Evolutionary conservation across 163 green algal species (phyloP).

Genomic region (Volvox carteri): DNA sequence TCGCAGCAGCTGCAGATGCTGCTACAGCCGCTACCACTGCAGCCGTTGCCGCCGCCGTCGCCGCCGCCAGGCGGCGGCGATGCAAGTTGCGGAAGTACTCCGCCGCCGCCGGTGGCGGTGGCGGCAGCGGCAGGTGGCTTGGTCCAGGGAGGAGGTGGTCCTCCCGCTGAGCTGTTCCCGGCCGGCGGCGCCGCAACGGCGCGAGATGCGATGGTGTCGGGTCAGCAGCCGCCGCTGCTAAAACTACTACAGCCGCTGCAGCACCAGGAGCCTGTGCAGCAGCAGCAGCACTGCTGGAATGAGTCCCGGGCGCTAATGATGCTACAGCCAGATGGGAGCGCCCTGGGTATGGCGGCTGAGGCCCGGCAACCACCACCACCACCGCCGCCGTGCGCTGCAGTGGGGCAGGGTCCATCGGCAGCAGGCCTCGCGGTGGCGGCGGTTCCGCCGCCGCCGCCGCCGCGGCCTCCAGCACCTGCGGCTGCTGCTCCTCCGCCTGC

Average conservation of each 20-base stretch:
- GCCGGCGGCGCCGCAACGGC: too few species aligned
- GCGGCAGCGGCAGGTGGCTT: not conserved
- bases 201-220: not conserved
- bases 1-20: conserved; percentile 9
- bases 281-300: not conserved
- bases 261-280: not conserved
- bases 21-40: not conserved
- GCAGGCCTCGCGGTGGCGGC: not conserved
- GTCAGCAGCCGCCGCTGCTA: not conserved
- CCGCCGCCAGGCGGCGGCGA: not conserved
- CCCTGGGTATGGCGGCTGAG: not conserved
- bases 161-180: not conserved
- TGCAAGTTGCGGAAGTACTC: not conserved
- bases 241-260: not conserved
- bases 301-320: too few species aligned
- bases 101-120: not conserved
- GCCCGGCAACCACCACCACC: too few species aligned
- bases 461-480: too few species aligned
- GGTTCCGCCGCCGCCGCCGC: not conserved
- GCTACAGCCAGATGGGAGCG: too few species aligned
- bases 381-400: not conserved
- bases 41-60: too few species aligned
- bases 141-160: not conserved
- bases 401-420: not conserved
- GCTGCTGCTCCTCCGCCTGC: too few species aligned